Conservation (phyloP, 1,139 yeast species). For the Candida glucosophila region DNA sequence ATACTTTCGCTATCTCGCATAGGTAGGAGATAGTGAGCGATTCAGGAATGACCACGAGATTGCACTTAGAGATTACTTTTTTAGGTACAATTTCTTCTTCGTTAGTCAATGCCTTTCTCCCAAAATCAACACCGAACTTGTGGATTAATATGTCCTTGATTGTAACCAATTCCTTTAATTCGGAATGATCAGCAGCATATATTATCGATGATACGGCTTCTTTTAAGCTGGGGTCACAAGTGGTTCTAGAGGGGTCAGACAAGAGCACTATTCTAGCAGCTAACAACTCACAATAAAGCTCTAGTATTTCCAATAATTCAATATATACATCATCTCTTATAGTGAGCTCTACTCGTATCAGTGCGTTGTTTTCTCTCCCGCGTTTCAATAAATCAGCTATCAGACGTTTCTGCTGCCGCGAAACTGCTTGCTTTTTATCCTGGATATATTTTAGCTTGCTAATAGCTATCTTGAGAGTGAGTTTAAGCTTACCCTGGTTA, state of each 20-base stretch:
- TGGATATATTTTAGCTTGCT: constrained; percentile 73
- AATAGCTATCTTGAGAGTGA: constrained; percentile 71
- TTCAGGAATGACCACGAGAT: constrained; percentile 58
- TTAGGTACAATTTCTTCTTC: constrained; percentile 48
- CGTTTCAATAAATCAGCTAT: constrained; percentile 63
- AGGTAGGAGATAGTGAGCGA: constrained; percentile 64
- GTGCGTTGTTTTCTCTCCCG: constrained; percentile 79
- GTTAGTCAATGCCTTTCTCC: constrained; percentile 55
- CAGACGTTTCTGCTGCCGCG: constrained; percentile 71
- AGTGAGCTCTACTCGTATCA: constrained; percentile 76
- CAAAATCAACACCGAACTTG: constrained; percentile 58
- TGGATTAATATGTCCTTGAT: constrained; percentile 55
- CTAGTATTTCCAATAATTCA: constrained; percentile 73
- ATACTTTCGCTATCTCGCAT: constrained; percentile 74
- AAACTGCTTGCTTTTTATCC: constrained; percentile 71
- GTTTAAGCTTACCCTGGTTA: constrained; percentile 46
- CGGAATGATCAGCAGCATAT: constrained; percentile 65
- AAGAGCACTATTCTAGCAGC: constrained; percentile 65
- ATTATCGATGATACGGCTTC: constrained; percentile 72
- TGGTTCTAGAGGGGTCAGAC: constrained; percentile 24
- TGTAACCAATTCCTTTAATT: constrained; percentile 59
- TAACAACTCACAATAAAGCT: constrained; percentile 75
- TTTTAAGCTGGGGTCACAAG: constrained; percentile 55
- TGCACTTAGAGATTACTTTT: constrained; percentile 55
- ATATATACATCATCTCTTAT: constrained; percentile 79